Evolutionary conservation across 2,329 filamentous ascomycete species (phyloP), one percentile per base, ranked within the genome.

Genomic region (Hymenotorrendiella dingleyae): DNA sequence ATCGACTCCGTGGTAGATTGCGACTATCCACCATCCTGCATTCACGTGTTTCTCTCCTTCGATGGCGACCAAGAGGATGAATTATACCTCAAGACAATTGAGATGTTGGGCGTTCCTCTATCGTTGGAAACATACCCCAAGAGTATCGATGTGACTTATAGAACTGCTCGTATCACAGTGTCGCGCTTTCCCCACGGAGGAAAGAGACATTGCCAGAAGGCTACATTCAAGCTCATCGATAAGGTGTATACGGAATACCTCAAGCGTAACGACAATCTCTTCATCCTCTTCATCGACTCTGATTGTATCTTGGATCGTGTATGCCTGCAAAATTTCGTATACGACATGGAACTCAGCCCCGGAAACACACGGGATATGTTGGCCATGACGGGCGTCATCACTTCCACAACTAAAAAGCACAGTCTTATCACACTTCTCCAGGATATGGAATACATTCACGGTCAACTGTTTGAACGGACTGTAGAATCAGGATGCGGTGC

Each of bases 381-480:
- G 59, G 91, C 91, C 40, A 96, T 96, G 88, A 97, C 91, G 11
- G 91, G 91, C 23, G 86, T 97, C 59, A 97, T 97, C 59, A 97
- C 91, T 2, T 91, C 89, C 1, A 96, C 90, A 0, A 95, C 91
- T 0, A 78, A 84, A 56, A 93, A 86, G 57, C 85, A 94, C 62
- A 88, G 84, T 53, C 70, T 97, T 43, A 86, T 97, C 58, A 97
- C 93, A 0, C 70, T 98, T 11, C 72, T 98, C 4, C 91, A 98
- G 64, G 91, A 98, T 55, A 94, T 97, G 83, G 93, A 98, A 64
- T 97, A 97, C 59, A 85, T 97, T 21, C 93, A 97, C 63, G 93
- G 91, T 5, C 93, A 98, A 63, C 75, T 97, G 4, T 96, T 96
- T 59, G 93, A 98, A 64, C 82, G 91, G 43, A 94, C 90, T 0